Base-by-base conservation (phyloP, 2,329 filamentous ascomycete species). In the Colletotrichum musae region DNA sequence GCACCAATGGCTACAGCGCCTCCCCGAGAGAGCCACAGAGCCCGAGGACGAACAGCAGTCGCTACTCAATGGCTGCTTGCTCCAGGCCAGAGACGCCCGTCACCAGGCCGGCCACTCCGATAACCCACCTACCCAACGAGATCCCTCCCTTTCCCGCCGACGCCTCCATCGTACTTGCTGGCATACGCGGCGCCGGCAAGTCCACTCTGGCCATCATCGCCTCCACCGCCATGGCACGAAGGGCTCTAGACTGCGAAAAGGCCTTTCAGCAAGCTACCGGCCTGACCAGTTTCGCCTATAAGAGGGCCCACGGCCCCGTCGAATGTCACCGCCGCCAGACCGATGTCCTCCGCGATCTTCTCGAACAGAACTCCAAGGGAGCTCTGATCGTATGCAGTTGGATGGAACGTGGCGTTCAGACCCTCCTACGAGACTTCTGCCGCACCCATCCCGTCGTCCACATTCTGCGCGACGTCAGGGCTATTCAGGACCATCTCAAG, bases 131-230 rank as follows among this genome's bases (percentile, higher is more conserved):
- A 7, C 68, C 68, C 4, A 64, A 47, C 60, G 60, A 68, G 24
- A 53, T 64, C 39, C 70, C 70, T 5, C 45, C 70, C 16, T 72
- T 71, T 50, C 64, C 70, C 43, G 70, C 68, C 47, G 86, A 92
- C 82, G 89, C 91, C 2, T 94, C 93, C 1, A 89, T 95, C 64
- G 87, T 94, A 6, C 83, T 95, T 18, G 87, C 93, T 24, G 93
- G 93, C 2, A 89, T 94, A 64, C 89, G 91, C 15, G 93, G 92
- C 12, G 89, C 91, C 5, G 93, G 93, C 16, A 94, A 94, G 78
- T 92, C 92, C 2, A 94, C 91, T 1, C 82, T 95, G 12, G 93
- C 91, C 15, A 88, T 95, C 56, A 93, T 95, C 71, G 91, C 92
- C 6, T 92, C 92, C 0, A 90, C 90, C 7, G 91, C 91, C 57